Conservation (phyloP, 2,329 filamentous ascomycete species). For the Mycosphaerelloides madeirae region DNA sequence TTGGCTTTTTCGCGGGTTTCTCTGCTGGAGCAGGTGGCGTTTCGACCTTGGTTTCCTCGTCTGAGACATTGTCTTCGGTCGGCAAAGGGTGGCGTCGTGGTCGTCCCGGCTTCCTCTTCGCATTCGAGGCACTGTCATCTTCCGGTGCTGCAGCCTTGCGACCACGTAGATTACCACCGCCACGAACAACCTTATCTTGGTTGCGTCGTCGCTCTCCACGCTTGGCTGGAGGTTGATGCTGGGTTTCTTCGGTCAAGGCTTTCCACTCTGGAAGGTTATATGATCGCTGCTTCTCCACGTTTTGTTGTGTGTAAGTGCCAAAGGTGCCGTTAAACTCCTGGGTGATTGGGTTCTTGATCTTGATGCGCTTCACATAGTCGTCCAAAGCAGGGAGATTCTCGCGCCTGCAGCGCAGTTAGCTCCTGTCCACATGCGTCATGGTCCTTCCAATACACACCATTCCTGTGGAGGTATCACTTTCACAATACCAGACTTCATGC, state of each 20-base stretch:
- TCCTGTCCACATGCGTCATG: constrained; percentile 7
- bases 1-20: constrained; percentile 51
- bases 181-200: constrained; percentile 44
- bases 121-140: constrained; percentile 27
- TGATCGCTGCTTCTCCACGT: constrained; percentile 90
- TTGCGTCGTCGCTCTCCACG: constrained; percentile 73
- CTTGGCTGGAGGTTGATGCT: constrained; percentile 89
- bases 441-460: constrained; percentile 60
- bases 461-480: constrained; percentile 91
- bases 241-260: constrained; percentile 84
- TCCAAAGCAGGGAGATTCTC: constrained; percentile 72
- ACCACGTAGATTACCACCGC: constrained; percentile 28
- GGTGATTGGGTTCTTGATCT: constrained; percentile 93
- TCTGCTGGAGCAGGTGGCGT: constrained; percentile 25
- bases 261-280: constrained; percentile 98
- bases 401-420: constrained; percentile 43
- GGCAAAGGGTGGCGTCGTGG: constrained; percentile 38
- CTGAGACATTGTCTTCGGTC: constrained; percentile 29
- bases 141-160: constrained; percentile 24
- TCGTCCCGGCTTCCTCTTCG: constrained; percentile 49
- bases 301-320: constrained; percentile 93
- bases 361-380: constrained; percentile 83
- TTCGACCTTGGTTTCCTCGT: constrained; percentile 22
- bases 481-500: constrained; percentile 95
- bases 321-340: constrained; percentile 96